phyloP scores from a whole-genome alignment of 1,284 basidiomycete species.

The Sporisorium sorghi region DNA sequence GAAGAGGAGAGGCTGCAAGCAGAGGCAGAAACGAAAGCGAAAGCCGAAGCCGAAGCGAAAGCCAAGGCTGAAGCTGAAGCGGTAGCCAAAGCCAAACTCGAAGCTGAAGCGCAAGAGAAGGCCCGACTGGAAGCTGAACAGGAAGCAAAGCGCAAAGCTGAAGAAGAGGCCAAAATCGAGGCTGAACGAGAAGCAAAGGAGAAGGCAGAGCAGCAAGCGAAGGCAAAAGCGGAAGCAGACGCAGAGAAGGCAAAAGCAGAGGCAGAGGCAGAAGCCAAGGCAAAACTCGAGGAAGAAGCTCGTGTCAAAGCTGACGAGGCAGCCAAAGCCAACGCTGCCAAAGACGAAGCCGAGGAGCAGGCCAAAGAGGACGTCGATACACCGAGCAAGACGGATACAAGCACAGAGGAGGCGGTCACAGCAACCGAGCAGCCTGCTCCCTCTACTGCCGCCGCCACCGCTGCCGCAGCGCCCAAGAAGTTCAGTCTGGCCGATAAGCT shows the following conservation, averaged over 20 bases:
- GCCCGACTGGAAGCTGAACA: not conserved
- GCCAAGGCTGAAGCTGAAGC: not conserved
- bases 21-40: slow-evolving; percentile 6
- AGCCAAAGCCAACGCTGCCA: not conserved
- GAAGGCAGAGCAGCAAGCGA: slow-evolving; percentile 1
- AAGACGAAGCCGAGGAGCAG: slow-evolving; percentile 3
- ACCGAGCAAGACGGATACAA: not conserved
- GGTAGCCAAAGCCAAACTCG: not conserved
- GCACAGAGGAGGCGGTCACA: not conserved
- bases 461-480: slow-evolving; percentile 28
- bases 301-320: slow-evolving; percentile 5
- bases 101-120: slow-evolving; percentile 2
- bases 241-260: slow-evolving; percentile 6
- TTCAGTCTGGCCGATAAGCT: slow-evolving; percentile 49
- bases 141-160: slow-evolving; percentile 1
- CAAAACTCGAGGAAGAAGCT: slow-evolving; percentile 8
- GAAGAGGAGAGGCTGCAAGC: not conserved
- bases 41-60: slow-evolving; percentile 4
- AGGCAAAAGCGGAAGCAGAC: slow-evolving; percentile 7
- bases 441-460: not conserved
- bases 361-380: not conserved
- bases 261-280: slow-evolving; percentile 6
- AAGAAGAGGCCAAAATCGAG: not conserved
- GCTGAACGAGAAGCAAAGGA: slow-evolving; percentile 5
- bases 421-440: not conserved